phyloP scores from a whole-genome alignment of 192 early-diverging fungal species.

The Backusella liffmaniae region DNA sequence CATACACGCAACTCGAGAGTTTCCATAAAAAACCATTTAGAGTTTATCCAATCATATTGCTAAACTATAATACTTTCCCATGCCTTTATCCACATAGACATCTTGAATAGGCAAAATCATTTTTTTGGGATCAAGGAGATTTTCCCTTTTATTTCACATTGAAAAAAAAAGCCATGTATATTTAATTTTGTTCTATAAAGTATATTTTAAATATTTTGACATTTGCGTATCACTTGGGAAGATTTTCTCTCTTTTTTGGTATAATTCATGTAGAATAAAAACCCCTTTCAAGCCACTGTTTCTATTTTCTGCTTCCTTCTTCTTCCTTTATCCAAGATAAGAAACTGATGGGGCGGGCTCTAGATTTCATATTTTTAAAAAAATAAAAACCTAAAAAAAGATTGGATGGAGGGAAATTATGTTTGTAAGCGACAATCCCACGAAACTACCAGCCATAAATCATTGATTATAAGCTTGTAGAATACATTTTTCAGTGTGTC shows the following conservation, averaged over 20 bases:
- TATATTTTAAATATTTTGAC: background rate
- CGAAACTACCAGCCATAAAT: background rate
- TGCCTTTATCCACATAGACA: background rate
- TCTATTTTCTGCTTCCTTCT: background rate
- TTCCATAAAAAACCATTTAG: background rate
- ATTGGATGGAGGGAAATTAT: background rate
- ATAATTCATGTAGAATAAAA: background rate
- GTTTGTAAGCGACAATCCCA: constrained; percentile 8
- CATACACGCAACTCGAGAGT: background rate
- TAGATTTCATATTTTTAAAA: background rate
- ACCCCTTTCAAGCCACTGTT: background rate
- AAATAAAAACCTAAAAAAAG: constrained; percentile 1
- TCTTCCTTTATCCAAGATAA: background rate
- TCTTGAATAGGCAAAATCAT: background rate
- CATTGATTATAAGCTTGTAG: background rate
- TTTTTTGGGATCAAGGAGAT: background rate
- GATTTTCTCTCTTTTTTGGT: background rate
- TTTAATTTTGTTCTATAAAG: background rate
- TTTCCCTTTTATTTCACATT: constrained; percentile 3
- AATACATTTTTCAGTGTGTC: background rate
- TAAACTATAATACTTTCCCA: background rate
- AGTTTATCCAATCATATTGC: background rate
- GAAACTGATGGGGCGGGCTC: constrained; percentile 1
- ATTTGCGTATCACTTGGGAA: constrained; percentile 1
- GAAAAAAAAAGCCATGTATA: background rate